Conservation (phyloP, 306 rosid species). For the Vigna angularis region DNA sequence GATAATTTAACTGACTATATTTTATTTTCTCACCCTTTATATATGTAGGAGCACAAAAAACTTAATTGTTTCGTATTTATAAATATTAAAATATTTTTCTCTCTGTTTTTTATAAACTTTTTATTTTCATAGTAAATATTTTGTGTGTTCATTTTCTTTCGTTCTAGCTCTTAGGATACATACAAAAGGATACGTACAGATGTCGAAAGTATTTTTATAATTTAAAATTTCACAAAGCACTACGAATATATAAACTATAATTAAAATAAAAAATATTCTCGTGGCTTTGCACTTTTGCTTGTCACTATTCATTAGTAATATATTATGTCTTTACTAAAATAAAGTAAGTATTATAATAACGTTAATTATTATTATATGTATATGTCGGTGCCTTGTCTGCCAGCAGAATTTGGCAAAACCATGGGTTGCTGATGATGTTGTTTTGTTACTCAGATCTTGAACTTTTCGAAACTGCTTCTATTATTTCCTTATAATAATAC, state of each 20-base stretch:
- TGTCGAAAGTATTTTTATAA: neutral
- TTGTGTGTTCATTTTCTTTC: neutral
- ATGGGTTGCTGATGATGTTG: neutral
- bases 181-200: neutral
- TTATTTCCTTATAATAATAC: neutral
- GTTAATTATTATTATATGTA: neutral
- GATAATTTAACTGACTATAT: too few relatives aligned
- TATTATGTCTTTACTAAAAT: neutral
- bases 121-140: too few relatives aligned
- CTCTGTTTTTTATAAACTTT: neutral
- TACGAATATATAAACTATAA: neutral
- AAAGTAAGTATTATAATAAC: too few relatives aligned
- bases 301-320: neutral
- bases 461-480: neutral
- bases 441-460: neutral
- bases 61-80: too few relatives aligned
- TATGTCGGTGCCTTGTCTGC: constrained; percentile 43
- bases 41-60: too few relatives aligned
- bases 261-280: constrained; percentile 27
- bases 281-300: constrained; percentile 7
- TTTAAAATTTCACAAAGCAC: neutral
- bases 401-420: constrained; percentile 38
- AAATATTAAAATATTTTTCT: neutral
- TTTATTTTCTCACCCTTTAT: too few relatives aligned
- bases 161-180: neutral